phyloP scores from a whole-genome alignment of 2,329 filamentous ascomycete genomes.

The Diplodia mutila region DNA sequence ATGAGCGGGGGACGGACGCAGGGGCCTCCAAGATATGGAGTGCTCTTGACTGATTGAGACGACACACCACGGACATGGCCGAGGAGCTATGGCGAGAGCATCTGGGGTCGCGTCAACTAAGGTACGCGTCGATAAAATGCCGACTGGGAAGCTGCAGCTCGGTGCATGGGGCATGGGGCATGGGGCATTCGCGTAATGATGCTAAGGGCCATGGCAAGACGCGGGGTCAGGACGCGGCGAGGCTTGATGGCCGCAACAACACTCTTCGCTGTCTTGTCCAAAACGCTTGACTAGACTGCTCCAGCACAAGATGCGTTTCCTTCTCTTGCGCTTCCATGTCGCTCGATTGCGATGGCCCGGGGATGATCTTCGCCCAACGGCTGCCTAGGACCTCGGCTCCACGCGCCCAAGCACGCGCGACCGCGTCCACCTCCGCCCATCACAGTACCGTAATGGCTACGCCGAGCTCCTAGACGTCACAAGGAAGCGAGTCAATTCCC shows the following conservation, averaged over 20 bases:
- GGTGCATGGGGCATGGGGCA: not conserved
- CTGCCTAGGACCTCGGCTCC: constrained; percentile 1
- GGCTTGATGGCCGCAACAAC: constrained; percentile 9
- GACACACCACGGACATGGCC: not conserved
- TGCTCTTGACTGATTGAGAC: not conserved
- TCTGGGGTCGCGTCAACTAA: not conserved
- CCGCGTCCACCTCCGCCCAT: not conserved
- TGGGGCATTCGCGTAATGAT: not conserved
- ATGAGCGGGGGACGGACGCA: not conserved
- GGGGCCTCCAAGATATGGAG: not conserved
- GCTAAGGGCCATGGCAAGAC: not conserved
- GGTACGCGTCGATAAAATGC: not conserved
- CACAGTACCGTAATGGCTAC: not conserved
- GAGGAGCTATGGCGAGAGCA: constrained; percentile 5
- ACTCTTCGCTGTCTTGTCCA: constrained; percentile 5
- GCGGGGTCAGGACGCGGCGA: constrained; percentile 3
- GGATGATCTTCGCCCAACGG: not conserved
- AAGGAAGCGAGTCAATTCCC: not conserved
- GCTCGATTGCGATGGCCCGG: not conserved
- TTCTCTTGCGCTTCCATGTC: no score
- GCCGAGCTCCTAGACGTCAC: not conserved
- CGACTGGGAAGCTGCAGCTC: not conserved
- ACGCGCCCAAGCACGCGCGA: constrained; percentile 2
- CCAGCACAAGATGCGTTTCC: not conserved
- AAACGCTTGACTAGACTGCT: constrained; percentile 19